These are phyloP conservation scores for Nematocida ironsii DNA, from an alignment of 371 early-diverging fungal species.

Conservation along the genomic window DNA sequence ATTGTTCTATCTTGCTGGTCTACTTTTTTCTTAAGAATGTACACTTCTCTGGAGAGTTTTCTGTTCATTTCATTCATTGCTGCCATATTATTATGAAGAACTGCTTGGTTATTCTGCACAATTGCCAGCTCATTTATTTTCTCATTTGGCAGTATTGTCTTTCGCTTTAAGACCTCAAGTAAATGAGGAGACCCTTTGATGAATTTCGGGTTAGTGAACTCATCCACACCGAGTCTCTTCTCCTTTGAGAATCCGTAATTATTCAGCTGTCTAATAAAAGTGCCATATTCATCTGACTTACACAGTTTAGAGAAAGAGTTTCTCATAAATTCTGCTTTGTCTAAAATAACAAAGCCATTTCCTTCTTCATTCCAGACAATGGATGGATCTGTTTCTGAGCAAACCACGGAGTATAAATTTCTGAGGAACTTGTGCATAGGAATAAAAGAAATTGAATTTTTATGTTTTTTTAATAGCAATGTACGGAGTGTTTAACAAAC, in stretches of 20 bases:
- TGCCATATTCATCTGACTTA: conserved; percentile 69
- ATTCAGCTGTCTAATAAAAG: conserved; percentile 69
- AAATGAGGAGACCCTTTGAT: conserved; percentile 51
- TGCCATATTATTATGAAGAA: conserved; percentile 52
- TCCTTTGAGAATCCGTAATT: conserved; percentile 70
- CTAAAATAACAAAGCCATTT: conserved; percentile 60
- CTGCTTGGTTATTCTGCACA: conserved; percentile 43
- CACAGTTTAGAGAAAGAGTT: conserved; percentile 62
- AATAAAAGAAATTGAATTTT: conserved; percentile 23
- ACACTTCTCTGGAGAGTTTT: conserved; percentile 60
- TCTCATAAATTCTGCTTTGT: conserved; percentile 67
- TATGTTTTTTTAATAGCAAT: conserved; percentile 43
- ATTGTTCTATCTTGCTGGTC: conserved; percentile 68
- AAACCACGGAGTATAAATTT: conserved; percentile 65
- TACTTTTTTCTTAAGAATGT: conserved; percentile 63
- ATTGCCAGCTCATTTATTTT: conserved; percentile 22
- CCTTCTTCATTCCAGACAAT: conserved; percentile 68
- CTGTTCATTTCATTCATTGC: conserved; percentile 61
- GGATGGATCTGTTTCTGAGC: conserved; percentile 44
- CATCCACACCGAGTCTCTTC: conserved; percentile 52
- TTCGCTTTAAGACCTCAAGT: conserved; percentile 53
- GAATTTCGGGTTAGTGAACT: conserved; percentile 67
- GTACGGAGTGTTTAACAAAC: conserved; percentile 2
- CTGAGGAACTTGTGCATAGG: conserved; percentile 67
- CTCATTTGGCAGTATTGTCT: conserved; percentile 8